Base-by-base conservation (phyloP, 768 basidiomycete species). In the Mycena floridula region DNA sequence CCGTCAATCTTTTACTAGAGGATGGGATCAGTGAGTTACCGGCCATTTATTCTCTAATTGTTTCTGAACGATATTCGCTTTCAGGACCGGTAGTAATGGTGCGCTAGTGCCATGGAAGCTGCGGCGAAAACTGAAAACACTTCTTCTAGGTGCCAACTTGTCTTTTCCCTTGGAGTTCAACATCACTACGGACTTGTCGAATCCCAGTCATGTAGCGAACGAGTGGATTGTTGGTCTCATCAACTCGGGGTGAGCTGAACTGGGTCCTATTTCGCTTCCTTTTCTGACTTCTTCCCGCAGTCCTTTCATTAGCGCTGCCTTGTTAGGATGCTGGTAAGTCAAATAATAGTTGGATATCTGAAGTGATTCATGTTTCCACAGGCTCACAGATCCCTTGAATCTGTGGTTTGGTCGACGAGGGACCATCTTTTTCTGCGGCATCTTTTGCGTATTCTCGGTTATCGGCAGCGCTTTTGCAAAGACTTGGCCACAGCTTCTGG, bases 151-250 rank as follows among this genome's bases (percentile, higher is more conserved):
- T 36, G 81, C 81, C 24, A 81, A 82, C 55, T 55, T 84, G 37
- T 74, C 70, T 15, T 82, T 80, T 59, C 78, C 81, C 2, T 38
- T 58, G 3, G 73, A 66, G 43, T 72, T 82, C 47, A 68, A 70
- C 20, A 70, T 81, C 40, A 9, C 51, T 5, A 58, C 48, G 12
- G 49, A 50, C 5, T 58, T n/a, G n/a, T 16, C 57, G 24, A 55
- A 59, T 35, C 65, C 68, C 18, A 54, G 67, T 37, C 54, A 57
- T 46, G 65, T 54, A 7, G 66, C 60, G 18, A 78, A 89, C 51
- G 66, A 79, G 43, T 89, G 85, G 85, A 64, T 89, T 7, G 70
- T 89, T n/a, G 88, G 88, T 20, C 58, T 86, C 35, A 75, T 89
- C 45, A 89, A 89, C 54, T 70, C 85, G 16, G 86, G 67, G 68